Conservation (phyloP, 495 filamentous ascomycete genomes). For the Podospora pseudocomata region DNA sequence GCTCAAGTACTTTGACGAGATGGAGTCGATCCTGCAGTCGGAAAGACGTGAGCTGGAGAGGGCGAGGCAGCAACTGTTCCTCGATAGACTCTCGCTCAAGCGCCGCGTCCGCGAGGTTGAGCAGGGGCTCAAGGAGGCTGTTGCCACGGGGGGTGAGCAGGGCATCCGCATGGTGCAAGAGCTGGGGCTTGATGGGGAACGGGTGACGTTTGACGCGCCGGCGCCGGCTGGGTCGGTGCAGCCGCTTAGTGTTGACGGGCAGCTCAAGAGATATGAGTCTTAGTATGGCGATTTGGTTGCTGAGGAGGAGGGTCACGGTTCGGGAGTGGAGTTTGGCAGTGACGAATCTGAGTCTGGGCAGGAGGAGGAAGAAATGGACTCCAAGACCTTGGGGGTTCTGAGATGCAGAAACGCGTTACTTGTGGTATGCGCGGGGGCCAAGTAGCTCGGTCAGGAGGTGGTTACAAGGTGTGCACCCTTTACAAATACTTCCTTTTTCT, state of each 20-base stretch:
- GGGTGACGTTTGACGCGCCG: constrained; percentile 59
- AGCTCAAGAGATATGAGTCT: constrained; percentile 49
- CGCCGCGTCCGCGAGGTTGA: constrained; percentile 78
- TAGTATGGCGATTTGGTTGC: constrained; percentile 21
- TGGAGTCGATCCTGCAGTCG: constrained; percentile 85
- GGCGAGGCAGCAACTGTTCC: constrained; percentile 84
- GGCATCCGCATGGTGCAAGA: constrained; percentile 52
- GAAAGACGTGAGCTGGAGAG: constrained; percentile 91
- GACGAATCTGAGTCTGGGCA: neutral
- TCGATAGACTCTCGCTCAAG: constrained; percentile 87
- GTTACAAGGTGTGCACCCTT: too few relatives aligned
- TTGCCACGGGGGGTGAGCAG: constrained; percentile 56
- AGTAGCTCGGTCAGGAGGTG: too few relatives aligned
- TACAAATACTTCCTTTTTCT: neutral
- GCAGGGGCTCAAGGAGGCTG: constrained; percentile 64
- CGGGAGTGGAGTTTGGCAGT: neutral
- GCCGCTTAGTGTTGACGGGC: constrained; percentile 63
- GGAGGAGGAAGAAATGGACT: neutral
- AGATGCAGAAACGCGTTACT: too few relatives aligned
- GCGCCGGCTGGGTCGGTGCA: constrained; percentile 49
- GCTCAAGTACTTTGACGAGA: constrained; percentile 89
- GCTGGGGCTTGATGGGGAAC: constrained; percentile 48
- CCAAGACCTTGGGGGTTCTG: too few relatives aligned
- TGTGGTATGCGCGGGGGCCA: too few relatives aligned
- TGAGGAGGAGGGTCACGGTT: neutral